Conservation (phyloP, 176 grass and related monocot species). For the Phragmites australis region DNA sequence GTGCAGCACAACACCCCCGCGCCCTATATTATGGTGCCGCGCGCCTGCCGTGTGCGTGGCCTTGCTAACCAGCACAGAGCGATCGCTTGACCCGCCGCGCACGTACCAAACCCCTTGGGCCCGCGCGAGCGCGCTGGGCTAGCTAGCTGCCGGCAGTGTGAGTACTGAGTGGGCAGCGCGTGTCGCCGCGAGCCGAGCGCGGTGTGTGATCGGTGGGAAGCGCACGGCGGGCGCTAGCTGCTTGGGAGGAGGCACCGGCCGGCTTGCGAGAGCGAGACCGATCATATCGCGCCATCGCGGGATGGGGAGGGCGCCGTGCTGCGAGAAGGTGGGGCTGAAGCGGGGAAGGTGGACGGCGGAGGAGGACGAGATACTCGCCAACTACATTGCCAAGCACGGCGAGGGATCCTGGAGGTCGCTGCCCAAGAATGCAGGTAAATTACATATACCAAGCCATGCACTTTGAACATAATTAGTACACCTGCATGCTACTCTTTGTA, state of each 20-base stretch:
- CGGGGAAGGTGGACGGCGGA: slow-evolving; percentile 83
- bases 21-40: slow-evolving; percentile 43
- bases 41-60: not conserved
- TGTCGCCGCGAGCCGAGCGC: too few species aligned
- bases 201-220: not conserved
- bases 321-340: slow-evolving; percentile 89
- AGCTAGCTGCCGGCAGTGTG: not conserved
- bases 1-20: too few species aligned
- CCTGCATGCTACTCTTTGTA: not conserved
- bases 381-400: slow-evolving; percentile 80
- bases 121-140: not conserved
- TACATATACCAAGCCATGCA: not conserved
- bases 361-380: slow-evolving; percentile 71
- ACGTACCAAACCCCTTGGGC: slow-evolving; percentile 50
- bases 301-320: slow-evolving; percentile 98
- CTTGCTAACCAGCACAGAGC: not conserved
- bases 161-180: not conserved
- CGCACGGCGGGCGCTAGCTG: too few species aligned
- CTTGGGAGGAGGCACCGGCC: too few species aligned
- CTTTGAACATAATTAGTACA: too few species aligned
- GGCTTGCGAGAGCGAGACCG: not conserved
- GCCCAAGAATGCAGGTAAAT: slow-evolving; percentile 87
- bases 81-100: not conserved
- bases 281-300: not conserved
- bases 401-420: slow-evolving; percentile 88